Base-by-base conservation (phyloP, 2,329 filamentous ascomycete species). In the Fusarium ramigenum region DNA sequence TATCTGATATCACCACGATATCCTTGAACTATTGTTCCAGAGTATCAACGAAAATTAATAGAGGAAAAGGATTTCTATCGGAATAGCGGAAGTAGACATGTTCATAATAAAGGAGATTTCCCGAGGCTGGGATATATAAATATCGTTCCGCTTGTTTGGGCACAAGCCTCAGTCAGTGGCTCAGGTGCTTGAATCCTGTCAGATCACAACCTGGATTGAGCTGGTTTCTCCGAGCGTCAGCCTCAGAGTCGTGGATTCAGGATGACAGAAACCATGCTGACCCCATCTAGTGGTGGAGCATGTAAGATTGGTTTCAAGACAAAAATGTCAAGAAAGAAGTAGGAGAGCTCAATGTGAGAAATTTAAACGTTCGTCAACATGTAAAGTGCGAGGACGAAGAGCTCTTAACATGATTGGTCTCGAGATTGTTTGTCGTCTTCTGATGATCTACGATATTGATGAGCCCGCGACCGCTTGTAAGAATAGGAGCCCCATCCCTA, bases 151-250 rank as follows among this genome's bases (percentile, higher is more conserved):
- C 36, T 63, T 47, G 28, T n/a, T 25, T 30, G 9, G 4, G 11
- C 4, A 43, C 9, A 44, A 60, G 60, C 60, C 60, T 49, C 28
- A 60, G 5, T 36, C 7, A 23, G 37, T 34, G 39, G 28, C 28
- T n/a, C n/a, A 60, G 21, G 14, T 37, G 4, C 9, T 14, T 40
- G 28, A 19, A 63, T 63, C 60, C 60, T 63, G 60, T 63, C 60
- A 63, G 60, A 30, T 60, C 43, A 30, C 18, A 57, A 18, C 37
- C 49, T 36, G 30, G 9, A 15, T 28, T 25, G 16, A 19, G 12
- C 7, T 40, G 28, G 16, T 19, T 23, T 25, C 18, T 34, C 28
- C n/a, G 15, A 23, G 36, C 28, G 28, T 60, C 42, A 63, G 53
- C 60, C 28, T 30, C 32, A 47, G 18, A 5, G 30, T 36, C 54